Percentiles rank a stretch among this genome's conserved stretches.
Conservation (phyloP, 148 eudicot genomes). For the Hydrangea macrophylla region DNA sequence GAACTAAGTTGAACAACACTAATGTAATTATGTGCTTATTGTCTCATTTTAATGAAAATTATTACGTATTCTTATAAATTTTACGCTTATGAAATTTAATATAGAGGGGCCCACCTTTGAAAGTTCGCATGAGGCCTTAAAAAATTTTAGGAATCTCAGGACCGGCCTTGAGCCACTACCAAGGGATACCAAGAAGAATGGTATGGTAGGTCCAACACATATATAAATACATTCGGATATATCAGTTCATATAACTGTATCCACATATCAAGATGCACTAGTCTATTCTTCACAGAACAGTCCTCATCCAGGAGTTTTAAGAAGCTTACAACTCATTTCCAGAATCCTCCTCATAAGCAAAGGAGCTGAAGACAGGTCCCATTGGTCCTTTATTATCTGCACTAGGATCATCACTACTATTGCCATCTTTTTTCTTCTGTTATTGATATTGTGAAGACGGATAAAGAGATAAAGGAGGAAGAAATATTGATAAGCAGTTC, state of each 20-base stretch:
- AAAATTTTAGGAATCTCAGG: too few species aligned
- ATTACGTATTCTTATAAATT: too few species aligned
- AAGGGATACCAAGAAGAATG: conserved; percentile 8
- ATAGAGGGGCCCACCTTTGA: too few species aligned
- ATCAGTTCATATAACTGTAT: neutral
- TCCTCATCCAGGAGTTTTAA: conserved; percentile 8
- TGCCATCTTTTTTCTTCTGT: conserved; percentile 59
- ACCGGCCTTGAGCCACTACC: too few species aligned
- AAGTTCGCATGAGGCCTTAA: too few species aligned
- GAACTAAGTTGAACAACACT: too few species aligned
- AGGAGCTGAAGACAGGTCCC: conserved; percentile 98
- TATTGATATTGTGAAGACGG: conserved; percentile 7
- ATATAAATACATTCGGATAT: neutral
- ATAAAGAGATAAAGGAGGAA: neutral
- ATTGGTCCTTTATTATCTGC: conserved; percentile 69
- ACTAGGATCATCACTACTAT: conserved; percentile 30
- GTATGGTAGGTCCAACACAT: neutral
- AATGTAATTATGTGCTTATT: too few species aligned
- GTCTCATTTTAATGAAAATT: too few species aligned
- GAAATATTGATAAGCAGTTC: neutral
- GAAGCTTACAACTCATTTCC: conserved; percentile 71
- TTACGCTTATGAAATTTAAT: too few species aligned
- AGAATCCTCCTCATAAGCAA: conserved; percentile 81
- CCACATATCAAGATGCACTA: neutral
- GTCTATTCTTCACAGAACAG: neutral